These are phyloP conservation scores for Neurospora sp. DNA, from an alignment of 495 filamentous ascomycete species.

Conservation along the genomic window DNA sequence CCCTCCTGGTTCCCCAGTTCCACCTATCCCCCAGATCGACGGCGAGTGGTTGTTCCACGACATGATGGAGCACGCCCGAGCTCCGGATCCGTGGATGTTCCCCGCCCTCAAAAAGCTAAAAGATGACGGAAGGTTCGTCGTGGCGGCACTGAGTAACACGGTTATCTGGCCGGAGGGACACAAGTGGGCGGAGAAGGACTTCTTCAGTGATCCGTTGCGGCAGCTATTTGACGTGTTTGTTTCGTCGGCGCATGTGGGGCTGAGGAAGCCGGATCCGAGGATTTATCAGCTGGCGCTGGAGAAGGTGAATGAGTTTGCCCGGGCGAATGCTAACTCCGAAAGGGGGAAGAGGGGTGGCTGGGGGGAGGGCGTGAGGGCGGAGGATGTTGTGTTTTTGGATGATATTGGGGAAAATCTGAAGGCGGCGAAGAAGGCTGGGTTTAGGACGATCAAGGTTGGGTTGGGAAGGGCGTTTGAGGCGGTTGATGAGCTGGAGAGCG, in stretches of 20 bases:
- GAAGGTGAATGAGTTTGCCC: conserved; percentile 51
- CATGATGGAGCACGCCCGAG: conserved; percentile 73
- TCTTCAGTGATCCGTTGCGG: conserved; percentile 38
- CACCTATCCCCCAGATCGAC: conserved; percentile 64
- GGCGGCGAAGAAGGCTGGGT: conserved; percentile 61
- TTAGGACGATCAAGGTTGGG: conserved; percentile 74
- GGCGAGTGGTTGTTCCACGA: conserved; percentile 76
- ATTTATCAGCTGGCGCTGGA: conserved; percentile 70
- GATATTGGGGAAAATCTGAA: conserved; percentile 94
- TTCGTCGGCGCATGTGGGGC: conserved; percentile 71
- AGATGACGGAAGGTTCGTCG: conserved; percentile 51
- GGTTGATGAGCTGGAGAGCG: conserved; percentile 39
- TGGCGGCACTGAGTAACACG: conserved; percentile 85
- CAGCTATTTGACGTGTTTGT: conserved; percentile 74
- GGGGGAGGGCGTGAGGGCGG: conserved; percentile 43
- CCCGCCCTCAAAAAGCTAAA: conserved; percentile 66
- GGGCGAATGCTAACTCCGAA: conserved; percentile 26
- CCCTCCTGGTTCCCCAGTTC: conserved; percentile 22
- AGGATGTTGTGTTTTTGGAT: conserved; percentile 80
- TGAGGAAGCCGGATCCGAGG: conserved; percentile 75
- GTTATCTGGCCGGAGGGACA: conserved; percentile 67
- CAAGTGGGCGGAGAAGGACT: conserved; percentile 33
- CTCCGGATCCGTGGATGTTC: conserved; percentile 76
- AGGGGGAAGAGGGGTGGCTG: conserved; percentile 35
- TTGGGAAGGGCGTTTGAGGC: conserved; percentile 72